Conservation (phyloP, 106 monocot genomes). For the Dendrobium huoshanense region DNA sequence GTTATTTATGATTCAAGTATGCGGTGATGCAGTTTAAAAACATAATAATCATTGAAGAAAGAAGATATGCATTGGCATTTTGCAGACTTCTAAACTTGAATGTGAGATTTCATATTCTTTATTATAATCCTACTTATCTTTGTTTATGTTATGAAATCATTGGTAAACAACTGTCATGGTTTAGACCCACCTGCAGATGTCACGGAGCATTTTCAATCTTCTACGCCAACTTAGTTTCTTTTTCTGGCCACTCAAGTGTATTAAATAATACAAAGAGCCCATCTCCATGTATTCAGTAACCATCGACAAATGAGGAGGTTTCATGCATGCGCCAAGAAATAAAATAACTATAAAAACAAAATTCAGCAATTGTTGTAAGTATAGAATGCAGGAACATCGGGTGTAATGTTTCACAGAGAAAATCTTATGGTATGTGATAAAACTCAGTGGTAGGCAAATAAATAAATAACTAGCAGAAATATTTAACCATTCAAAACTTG, state of each 20-base stretch:
- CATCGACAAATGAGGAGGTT: constrained; percentile 91
- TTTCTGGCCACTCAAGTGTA: constrained; percentile 92
- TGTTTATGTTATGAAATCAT: not conserved
- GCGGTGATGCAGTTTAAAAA: too few species aligned
- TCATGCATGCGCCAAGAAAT: constrained; percentile 93
- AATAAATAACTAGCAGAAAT: not conserved
- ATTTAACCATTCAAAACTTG: not conserved
- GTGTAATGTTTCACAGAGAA: not conserved
- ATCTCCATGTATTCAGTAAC: constrained; percentile 99
- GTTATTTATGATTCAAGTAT: too few species aligned
- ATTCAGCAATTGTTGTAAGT: not conserved
- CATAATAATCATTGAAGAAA: too few species aligned
- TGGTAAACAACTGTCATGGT: not conserved
- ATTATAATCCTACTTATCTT: not conserved
- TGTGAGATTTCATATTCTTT: not conserved
- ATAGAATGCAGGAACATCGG: not conserved
- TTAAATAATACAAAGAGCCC: constrained; percentile 96
- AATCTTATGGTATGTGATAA: not conserved
- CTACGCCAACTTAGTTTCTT: constrained; percentile 90
- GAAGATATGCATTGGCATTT: not conserved
- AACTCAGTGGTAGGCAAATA: not conserved
- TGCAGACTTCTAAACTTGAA: not conserved
- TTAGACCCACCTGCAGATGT: constrained; percentile 77
- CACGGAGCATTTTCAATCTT: constrained; percentile 91
- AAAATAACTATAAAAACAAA: constrained; percentile 72